phyloP scores from a whole-genome alignment of 2,329 filamentous ascomycete genomes.

The Falciphora oryzae region DNA sequence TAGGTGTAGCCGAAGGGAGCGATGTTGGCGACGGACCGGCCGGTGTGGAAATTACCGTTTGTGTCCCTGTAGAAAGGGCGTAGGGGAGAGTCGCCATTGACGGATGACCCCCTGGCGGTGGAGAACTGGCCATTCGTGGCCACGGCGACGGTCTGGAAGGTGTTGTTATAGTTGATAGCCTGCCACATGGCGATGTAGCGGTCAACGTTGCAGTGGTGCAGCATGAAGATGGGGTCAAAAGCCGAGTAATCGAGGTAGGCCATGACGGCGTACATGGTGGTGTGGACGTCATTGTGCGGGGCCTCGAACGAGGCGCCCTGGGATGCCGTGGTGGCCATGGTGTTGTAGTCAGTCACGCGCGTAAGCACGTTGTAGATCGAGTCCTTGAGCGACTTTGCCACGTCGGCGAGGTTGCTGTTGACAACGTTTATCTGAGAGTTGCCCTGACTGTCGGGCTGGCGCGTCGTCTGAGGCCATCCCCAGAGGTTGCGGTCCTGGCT shows the following conservation, averaged over 20 bases:
- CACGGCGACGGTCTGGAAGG: constrained; percentile 13
- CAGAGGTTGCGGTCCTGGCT: constrained; percentile 10
- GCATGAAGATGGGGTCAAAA: constrained; percentile 38
- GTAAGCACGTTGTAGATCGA: constrained; percentile 30
- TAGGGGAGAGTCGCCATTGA: constrained; percentile 35
- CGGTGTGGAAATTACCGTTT: constrained; percentile 35
- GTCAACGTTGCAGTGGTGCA: constrained; percentile 50
- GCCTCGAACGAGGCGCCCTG: constrained; percentile 32
- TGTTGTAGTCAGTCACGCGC: constrained; percentile 26
- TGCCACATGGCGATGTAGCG: constrained; percentile 45
- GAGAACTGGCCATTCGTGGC: constrained; percentile 26
- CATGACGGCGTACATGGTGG: constrained; percentile 19
- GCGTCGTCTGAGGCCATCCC: constrained; percentile 7
- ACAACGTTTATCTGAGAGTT: constrained; percentile 5
- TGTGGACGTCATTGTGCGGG: constrained; percentile 32
- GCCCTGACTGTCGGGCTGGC: not conserved
- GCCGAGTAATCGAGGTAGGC: constrained; percentile 27
- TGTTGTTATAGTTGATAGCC: constrained; percentile 25
- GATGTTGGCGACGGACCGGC: constrained; percentile 22
- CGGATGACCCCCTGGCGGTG: constrained; percentile 30
- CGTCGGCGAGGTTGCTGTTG: constrained; percentile 1
- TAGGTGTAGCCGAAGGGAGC: constrained; percentile 32
- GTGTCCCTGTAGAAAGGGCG: constrained; percentile 38
- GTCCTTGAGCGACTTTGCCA: constrained; percentile 5
- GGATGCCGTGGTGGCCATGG: constrained; percentile 31